phyloP scores from a whole-genome alignment of 129 eudicot genomes.

The Helianthus tuberosus region DNA sequence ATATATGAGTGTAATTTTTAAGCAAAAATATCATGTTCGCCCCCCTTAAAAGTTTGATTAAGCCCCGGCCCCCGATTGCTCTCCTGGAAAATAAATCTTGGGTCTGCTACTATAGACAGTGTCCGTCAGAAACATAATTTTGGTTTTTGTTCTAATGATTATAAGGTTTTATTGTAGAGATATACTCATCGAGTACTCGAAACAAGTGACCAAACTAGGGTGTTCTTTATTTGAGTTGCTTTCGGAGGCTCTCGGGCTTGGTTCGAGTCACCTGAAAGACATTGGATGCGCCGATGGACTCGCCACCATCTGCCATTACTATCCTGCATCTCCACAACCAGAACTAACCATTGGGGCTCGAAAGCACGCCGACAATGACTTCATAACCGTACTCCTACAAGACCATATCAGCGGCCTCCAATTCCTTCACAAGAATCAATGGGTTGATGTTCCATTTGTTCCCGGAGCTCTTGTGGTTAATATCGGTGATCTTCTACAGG shows the following conservation, averaged over 20 bases:
- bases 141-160: neutral
- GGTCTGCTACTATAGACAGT: no score
- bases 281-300: slow-evolving; percentile 53
- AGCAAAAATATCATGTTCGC: no score
- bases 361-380: slow-evolving; percentile 57
- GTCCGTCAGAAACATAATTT: no score
- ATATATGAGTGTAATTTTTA: no score
- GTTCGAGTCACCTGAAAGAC: slow-evolving; percentile 38
- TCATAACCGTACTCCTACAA: slow-evolving; percentile 64
- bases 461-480: slow-evolving; percentile 69
- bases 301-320: slow-evolving; percentile 47
- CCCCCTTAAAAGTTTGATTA: no score
- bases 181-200: slow-evolving; percentile 41
- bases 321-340: slow-evolving; percentile 77
- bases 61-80: no score
- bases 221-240: slow-evolving; percentile 37
- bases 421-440: slow-evolving; percentile 53
- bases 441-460: slow-evolving; percentile 59
- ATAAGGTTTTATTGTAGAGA: slow-evolving; percentile 31
- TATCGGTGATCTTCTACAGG: slow-evolving; percentile 68
- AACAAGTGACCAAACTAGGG: slow-evolving; percentile 41
- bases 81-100: no score
- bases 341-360: slow-evolving; percentile 58
- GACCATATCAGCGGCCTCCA: slow-evolving; percentile 72
- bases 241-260: slow-evolving; percentile 60